phyloP scores from a whole-genome alignment of 768 basidiomycete genomes.

The Sporobolomyces pararoseus region DNA sequence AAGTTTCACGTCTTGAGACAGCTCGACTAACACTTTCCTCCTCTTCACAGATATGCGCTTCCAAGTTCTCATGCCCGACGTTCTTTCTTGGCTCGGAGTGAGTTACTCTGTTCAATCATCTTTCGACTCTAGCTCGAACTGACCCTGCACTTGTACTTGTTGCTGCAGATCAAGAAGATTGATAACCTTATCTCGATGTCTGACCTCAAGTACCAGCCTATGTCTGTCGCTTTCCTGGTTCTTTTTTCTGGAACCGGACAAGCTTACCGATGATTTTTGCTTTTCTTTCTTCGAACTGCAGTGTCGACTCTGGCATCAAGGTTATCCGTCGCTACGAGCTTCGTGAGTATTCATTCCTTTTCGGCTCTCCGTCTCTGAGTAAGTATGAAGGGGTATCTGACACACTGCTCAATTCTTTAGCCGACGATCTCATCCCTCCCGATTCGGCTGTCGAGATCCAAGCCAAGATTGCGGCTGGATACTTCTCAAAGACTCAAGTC shows the following conservation, averaged over 20 bases:
- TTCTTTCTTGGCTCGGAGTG: slow-evolving; percentile 85
- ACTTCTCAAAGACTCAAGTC: slow-evolving; percentile 73
- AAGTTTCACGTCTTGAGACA: too few species aligned
- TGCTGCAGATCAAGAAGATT: slow-evolving; percentile 63
- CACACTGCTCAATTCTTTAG: neutral
- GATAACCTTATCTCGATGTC: slow-evolving; percentile 66
- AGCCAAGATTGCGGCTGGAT: slow-evolving; percentile 77
- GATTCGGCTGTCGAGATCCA: slow-evolving; percentile 92
- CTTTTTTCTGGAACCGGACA: neutral
- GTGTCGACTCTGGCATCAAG: slow-evolving; percentile 79
- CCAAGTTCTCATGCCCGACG: slow-evolving; percentile 90
- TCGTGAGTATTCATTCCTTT: slow-evolving; percentile 57
- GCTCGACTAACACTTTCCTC: too few species aligned
- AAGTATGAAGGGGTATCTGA: too few species aligned
- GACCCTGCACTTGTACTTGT: neutral
- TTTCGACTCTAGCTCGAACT: neutral
- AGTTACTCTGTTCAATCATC: neutral
- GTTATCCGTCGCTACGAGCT: slow-evolving; percentile 80
- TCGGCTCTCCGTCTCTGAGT: neutral
- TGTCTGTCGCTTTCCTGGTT: slow-evolving; percentile 46
- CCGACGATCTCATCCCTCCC: slow-evolving; percentile 46
- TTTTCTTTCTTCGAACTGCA: neutral
- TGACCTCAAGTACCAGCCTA: slow-evolving; percentile 67
- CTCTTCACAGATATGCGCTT: slow-evolving; percentile 92
- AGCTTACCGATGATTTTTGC: too few species aligned